Base-by-base conservation (phyloP, 1,284 basidiomycete species). In the Sporisorium scitamineum region DNA sequence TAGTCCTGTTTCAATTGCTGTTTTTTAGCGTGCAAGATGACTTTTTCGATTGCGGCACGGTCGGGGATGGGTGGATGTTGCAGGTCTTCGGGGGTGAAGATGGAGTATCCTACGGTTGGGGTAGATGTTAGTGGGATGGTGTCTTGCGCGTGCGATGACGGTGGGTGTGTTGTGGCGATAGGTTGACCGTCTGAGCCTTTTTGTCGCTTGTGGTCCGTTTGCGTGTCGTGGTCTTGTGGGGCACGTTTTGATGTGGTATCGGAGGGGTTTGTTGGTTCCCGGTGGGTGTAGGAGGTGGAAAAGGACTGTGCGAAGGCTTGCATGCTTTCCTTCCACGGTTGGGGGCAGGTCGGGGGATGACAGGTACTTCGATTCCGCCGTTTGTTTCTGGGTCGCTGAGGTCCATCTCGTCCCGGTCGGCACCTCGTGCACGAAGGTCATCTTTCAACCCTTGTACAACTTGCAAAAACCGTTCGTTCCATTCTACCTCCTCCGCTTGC, bases 381-480 rank as follows among this genome's bases (percentile, higher is more conserved):
- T 29, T 22, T 5, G 47, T 41, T 1, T 64, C 51, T 51, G 68
- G 32, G 7, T 71, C 52, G 27, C 60, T 56, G n/a, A 51, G 14
- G 9, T 61, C 45, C 56, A 55, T 60, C 9, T 61, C 50, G 10
- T 44, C 27, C 22, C 3, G 13, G 0, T 47, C 26, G 16, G 22
- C 31, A 31, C 52, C 34, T 44, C 56, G 47, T 55, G 53, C 3
- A 27, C 54, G 29, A 37, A 63, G 7, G 29, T 73, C 64, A 9
- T 51, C 14, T 18, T 27, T 48, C 4, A 70, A 22, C 8, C 65
- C 54, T 1, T 45, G 39, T 20, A 70, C 48, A 9, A 72, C 26
- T 1, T 56, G 20, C 24, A 22, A 10, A 50, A 62, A 41, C 89
- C 89, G 64, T 89, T 88, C 61, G 87, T 87, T 86, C 97, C 95